phyloP scores from a whole-genome alignment of 2,329 filamentous ascomycete species.

The Xylaria sp. region DNA sequence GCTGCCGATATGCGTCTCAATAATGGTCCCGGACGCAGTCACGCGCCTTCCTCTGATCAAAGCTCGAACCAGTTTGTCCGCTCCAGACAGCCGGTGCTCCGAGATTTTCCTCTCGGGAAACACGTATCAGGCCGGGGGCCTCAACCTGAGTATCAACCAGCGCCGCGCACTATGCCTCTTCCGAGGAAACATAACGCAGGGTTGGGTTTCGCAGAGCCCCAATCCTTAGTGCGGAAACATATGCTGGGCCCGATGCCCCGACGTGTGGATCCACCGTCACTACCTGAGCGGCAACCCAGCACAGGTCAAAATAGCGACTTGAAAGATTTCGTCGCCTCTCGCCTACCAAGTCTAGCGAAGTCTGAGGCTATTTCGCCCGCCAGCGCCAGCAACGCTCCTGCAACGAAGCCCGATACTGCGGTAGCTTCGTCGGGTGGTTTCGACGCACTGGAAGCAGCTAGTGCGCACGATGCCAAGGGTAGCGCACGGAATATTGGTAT shows the following conservation, averaged over 20 bases:
- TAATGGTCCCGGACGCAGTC: no score
- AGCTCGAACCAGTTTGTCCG: no score
- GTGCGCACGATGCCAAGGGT: neutral
- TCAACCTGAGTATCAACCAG: no score
- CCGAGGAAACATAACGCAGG: no score
- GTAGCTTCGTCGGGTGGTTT: neutral
- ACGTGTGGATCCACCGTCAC: neutral
- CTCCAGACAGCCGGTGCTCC: no score
- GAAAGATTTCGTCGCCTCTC: neutral
- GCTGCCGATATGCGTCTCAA: neutral
- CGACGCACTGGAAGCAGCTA: conserved; percentile 15
- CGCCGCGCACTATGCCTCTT: no score
- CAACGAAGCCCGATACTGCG: neutral
- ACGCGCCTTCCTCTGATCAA: no score
- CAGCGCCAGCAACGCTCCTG: neutral
- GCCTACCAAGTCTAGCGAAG: conserved; percentile 2
- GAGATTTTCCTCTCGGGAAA: no score
- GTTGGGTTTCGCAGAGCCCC: no score
- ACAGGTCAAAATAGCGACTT: neutral
- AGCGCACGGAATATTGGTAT: neutral
- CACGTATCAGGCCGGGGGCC: no score
- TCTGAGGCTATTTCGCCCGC: conserved; percentile 2
- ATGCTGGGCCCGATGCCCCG: neutral
- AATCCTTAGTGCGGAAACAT: neutral
- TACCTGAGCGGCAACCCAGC: neutral